These are phyloP conservation scores for Cymodocea nodosa DNA, from an alignment of 116 monocot genomes.

Conservation along the genomic window DNA sequence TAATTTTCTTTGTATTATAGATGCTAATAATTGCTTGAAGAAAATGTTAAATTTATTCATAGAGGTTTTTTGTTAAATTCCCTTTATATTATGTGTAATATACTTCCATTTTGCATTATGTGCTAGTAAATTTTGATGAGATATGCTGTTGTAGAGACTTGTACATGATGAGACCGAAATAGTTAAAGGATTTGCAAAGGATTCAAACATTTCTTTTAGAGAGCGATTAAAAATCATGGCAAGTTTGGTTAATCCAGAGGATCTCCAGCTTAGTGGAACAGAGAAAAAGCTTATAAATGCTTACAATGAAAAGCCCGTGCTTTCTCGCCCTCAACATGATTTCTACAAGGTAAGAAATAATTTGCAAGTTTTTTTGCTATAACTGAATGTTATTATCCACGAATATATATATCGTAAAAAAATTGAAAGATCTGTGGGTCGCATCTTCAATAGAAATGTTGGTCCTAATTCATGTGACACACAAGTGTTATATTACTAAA, in stretches of 20 bases:
- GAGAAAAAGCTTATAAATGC: conserved; percentile 83
- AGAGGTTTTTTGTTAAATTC: neutral
- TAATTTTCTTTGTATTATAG: neutral
- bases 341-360: conserved; percentile 52
- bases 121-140: neutral
- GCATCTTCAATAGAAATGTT: no score
- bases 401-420: neutral
- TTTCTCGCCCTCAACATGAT: conserved; percentile 88
- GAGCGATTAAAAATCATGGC: conserved; percentile 89
- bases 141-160: conserved; percentile 41
- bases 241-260: conserved; percentile 69
- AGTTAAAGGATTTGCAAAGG: conserved; percentile 68
- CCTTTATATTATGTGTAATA: neutral
- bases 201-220: conserved; percentile 53
- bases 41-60: neutral
- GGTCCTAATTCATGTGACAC: no score
- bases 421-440: no score
- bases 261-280: conserved; percentile 55
- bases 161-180: conserved; percentile 81
- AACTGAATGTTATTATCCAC: neutral
- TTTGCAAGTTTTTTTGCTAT: neutral
- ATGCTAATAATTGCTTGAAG: neutral
- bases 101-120: neutral
- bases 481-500: no score
- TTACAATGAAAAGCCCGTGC: conserved; percentile 94